Evolutionary conservation across 2,329 filamentous ascomycete species (phyloP).

Genomic region (Beauveria rudraprayagi): DNA sequence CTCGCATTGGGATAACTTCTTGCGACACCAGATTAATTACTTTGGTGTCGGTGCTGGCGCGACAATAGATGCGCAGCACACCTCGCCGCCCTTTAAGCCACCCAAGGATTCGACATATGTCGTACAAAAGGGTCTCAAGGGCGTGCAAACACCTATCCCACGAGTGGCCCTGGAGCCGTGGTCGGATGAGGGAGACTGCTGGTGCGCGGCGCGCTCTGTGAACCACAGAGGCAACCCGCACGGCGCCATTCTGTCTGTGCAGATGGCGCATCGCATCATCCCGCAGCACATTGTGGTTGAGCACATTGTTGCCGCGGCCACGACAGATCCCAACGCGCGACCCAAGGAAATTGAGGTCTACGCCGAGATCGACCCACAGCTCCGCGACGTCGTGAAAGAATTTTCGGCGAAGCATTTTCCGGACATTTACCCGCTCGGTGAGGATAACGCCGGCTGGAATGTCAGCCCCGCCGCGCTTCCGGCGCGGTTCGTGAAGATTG

Average conservation of each 20-base stretch:
- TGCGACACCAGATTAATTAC: slow-evolving; percentile 61
- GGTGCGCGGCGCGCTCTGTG: slow-evolving; percentile 56
- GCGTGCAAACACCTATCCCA: slow-evolving; percentile 19
- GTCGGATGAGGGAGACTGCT: slow-evolving; percentile 78
- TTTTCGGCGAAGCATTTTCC: slow-evolving; percentile 38
- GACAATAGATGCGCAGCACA: slow-evolving; percentile 48
- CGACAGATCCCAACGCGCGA: slow-evolving; percentile 52
- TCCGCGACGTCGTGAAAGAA: slow-evolving; percentile 32
- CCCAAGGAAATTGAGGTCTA: slow-evolving; percentile 65
- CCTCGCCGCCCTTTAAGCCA: slow-evolving; percentile 49
- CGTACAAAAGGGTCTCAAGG: slow-evolving; percentile 16
- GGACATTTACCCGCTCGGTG: slow-evolving; percentile 12
- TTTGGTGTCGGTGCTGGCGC: slow-evolving; percentile 61
- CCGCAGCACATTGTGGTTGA: slow-evolving; percentile 66
- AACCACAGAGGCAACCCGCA: slow-evolving; percentile 36
- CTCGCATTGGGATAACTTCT: slow-evolving; percentile 32
- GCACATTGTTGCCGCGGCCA: slow-evolving; percentile 56
- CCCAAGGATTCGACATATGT: slow-evolving; percentile 9
- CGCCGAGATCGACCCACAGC: slow-evolving; percentile 43
- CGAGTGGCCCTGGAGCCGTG: slow-evolving; percentile 58
- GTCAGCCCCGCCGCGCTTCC: slow-evolving; percentile 20
- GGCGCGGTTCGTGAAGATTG: slow-evolving; percentile 48
- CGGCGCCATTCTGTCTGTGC: slow-evolving; percentile 58
- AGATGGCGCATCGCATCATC: slow-evolving; percentile 49
- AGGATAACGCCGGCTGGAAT: slow-evolving; percentile 21